Base-by-base conservation (phyloP, 176 grass and related monocot species). In the Poa pratensis region DNA sequence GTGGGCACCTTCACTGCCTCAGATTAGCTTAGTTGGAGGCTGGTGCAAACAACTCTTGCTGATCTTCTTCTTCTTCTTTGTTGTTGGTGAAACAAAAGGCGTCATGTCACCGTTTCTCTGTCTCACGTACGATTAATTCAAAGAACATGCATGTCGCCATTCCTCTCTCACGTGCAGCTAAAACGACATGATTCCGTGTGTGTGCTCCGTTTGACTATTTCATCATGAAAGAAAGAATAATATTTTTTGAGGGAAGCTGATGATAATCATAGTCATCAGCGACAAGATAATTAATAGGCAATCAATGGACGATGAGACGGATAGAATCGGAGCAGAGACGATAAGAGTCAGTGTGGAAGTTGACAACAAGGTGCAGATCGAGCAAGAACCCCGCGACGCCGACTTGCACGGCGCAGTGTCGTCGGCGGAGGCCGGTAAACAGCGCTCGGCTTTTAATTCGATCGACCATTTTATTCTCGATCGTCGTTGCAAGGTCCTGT, bases 1-100 rank as follows among this genome's bases (percentile, higher is more conserved):
- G 72, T 72, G 73, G 55, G 32, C 30, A 15, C 20, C 71, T 69
- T 63, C 64, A 6, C 6, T 22, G 53, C 63, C 83, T 86, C 64
- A 53, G 7, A 81, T 8, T 20, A 40, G 67, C 27, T 6, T n/a
- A 22, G 39, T 9, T 49, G 23, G 9, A 7, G 2, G 24, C 40
- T 40, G 15, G 61, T 22, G 6, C 39, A 46, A 22, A 40, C n/a
- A 35, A 37, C 18, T 15, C 53, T 8, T 35, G 34, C 34, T 35
- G 34, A 35, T n/a, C n/a, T n/a, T n/a, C n/a, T n/a, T n/a, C n/a
- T n/a, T 4, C 46, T 13, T 23, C 0, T 43, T 70, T 43, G n/a
- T 14, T 2, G 6, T 45, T 48, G 3, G 46, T 48, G 14, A 12
- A 43, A 55, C 6, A 50, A 12, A 43, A 37, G 1, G 5, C 1